Conservation (phyloP, 805 yeast genomes). For the Ogataea glucozyma region DNA sequence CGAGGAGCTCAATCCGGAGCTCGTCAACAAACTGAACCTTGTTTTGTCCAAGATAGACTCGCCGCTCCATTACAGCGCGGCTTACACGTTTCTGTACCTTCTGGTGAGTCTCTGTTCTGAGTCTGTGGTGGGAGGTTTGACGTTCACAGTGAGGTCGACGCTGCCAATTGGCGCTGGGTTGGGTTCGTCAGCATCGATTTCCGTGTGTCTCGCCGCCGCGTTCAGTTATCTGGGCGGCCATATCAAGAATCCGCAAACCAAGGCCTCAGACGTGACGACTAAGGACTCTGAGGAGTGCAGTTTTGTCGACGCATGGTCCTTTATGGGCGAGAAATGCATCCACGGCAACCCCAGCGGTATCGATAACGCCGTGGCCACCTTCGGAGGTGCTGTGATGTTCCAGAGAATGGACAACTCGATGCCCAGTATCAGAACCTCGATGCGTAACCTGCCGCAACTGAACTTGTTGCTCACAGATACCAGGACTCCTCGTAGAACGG, state of each 20-base stretch:
- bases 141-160: conserved; percentile 73
- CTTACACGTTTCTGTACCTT: conserved; percentile 80
- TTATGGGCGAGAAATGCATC: conserved; percentile 90
- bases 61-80: conserved; percentile 71
- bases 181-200: conserved; percentile 89
- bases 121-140: conserved; percentile 46
- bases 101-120: conserved; percentile 58
- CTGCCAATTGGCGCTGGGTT: conserved; percentile 96
- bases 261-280: conserved; percentile 37
- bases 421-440: conserved; percentile 65
- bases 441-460: conserved; percentile 73
- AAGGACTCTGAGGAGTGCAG: conserved; percentile 44
- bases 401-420: conserved; percentile 60
- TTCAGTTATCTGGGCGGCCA: conserved; percentile 62
- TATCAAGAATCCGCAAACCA: conserved; percentile 41
- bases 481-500: conserved; percentile 82
- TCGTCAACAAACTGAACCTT: conserved; percentile 50
- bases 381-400: conserved; percentile 93
- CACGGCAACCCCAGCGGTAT: conserved; percentile 98
- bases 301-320: conserved; percentile 84
- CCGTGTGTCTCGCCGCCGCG: conserved; percentile 82
- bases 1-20: conserved; percentile 59
- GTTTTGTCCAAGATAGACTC: conserved; percentile 48
- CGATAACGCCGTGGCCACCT: conserved; percentile 93
- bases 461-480: conserved; percentile 81